A percentile compares a stretch with the other conserved stretches of the same genome.
These are phyloP conservation scores for Blakeslea trispora DNA, from an alignment of 371 early-diverging fungal genomes.

Conservation along the genomic window DNA sequence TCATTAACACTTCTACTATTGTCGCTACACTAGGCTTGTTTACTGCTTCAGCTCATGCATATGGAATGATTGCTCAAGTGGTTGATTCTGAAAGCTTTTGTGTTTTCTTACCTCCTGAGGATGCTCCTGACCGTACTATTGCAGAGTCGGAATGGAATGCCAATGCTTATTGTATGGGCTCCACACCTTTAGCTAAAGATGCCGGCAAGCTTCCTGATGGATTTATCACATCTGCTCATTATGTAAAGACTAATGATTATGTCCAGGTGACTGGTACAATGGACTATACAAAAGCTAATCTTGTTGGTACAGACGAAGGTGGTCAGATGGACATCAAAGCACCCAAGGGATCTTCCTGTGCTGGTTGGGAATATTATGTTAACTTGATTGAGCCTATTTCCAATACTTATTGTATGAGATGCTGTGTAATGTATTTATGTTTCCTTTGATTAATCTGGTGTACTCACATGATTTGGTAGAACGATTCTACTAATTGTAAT, in stretches of 20 bases:
- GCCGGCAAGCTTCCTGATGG: slow-evolving; percentile 48
- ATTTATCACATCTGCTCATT: slow-evolving; percentile 57
- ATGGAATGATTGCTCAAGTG: slow-evolving; percentile 37
- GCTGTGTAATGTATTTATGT: slow-evolving; percentile 43
- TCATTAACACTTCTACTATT: slow-evolving; percentile 1
- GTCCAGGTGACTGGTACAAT: slow-evolving; percentile 64
- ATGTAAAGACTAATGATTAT: slow-evolving; percentile 39
- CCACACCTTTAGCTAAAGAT: slow-evolving; percentile 41
- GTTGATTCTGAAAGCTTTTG: slow-evolving; percentile 51
- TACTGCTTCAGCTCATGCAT: slow-evolving; percentile 18
- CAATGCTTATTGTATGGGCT: slow-evolving; percentile 52
- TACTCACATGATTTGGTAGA: slow-evolving; percentile 19
- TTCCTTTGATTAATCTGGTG: slow-evolving; percentile 1
- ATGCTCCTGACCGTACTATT: slow-evolving; percentile 41
- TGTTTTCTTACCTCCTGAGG: slow-evolving; percentile 55
- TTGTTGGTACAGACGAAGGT: slow-evolving; percentile 52
- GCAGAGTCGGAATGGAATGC: slow-evolving; percentile 50
- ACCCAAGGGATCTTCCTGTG: slow-evolving; percentile 50
- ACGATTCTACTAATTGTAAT: slow-evolving; percentile 44
- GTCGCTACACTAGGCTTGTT: slow-evolving; percentile 7
- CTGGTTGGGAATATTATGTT: slow-evolving; percentile 56
- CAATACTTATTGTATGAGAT: slow-evolving; percentile 59
- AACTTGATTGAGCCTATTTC: slow-evolving; percentile 56
- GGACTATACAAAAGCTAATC: slow-evolving; percentile 48
- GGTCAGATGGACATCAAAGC: slow-evolving; percentile 59